Conservation (phyloP, 441 rosid genomes). For the Adansonia grandidieri region DNA sequence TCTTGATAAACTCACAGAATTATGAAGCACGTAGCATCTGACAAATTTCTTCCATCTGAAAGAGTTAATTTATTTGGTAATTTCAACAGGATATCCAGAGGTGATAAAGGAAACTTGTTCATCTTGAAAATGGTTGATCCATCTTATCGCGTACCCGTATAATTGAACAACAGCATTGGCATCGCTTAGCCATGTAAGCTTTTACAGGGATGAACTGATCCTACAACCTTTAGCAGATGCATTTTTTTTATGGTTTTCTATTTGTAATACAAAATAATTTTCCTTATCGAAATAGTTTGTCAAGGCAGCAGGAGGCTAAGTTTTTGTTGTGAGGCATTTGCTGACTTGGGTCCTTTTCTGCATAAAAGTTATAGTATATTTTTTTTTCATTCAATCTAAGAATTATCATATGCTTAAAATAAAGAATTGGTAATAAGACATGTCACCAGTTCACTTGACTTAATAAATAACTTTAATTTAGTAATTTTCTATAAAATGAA, state of each 20-base stretch:
- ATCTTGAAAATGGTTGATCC: constrained; percentile 90
- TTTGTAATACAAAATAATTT: neutral
- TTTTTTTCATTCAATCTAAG: no score
- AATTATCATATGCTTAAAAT: neutral
- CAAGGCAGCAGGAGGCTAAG: neutral
- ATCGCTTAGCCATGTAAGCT: neutral
- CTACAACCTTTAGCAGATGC: neutral
- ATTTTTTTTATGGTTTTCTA: neutral
- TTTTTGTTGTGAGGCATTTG: neutral
- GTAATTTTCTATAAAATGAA: no score
- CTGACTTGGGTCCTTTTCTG: neutral
- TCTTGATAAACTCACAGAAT: neutral
- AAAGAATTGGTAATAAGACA: no score
- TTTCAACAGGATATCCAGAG: constrained; percentile 73
- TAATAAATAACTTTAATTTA: neutral
- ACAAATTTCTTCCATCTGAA: no score
- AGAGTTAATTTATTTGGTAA: neutral
- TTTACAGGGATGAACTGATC: no score
- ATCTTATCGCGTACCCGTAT: constrained; percentile 57
- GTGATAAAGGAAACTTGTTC: constrained; percentile 81
- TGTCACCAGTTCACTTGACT: neutral
- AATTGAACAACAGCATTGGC: neutral
- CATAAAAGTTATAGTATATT: neutral
- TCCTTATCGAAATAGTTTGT: neutral
- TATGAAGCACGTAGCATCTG: neutral